Percentiles rank a stretch among this genome's conserved stretches.
phyloP scores from a whole-genome alignment of 352 stramenopile genomes.

The Phytopythium cucurbitacearum region DNA sequence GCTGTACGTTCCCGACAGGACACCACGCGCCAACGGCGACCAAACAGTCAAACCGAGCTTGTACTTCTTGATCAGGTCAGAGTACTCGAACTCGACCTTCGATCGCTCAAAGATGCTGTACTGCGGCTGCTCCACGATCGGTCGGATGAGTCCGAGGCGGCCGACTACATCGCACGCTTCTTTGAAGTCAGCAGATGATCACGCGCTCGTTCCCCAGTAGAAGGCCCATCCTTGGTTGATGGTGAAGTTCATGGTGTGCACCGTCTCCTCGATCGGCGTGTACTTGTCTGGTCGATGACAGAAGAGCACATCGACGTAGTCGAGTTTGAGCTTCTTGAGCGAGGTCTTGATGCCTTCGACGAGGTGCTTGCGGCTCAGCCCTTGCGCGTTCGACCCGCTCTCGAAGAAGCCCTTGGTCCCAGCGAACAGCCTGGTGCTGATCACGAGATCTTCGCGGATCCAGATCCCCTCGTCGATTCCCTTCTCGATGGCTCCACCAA shows the following conservation, averaged over 20 bases:
- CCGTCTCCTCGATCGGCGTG: slow-evolving; percentile 10
- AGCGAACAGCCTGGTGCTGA: slow-evolving; percentile 55
- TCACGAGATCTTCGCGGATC: slow-evolving; percentile 37
- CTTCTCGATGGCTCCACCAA: slow-evolving; percentile 40
- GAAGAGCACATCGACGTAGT: slow-evolving; percentile 36
- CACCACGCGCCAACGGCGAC: slow-evolving; percentile 32
- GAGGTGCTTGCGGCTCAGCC: slow-evolving; percentile 45
- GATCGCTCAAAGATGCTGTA: slow-evolving; percentile 57
- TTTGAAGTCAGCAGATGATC: slow-evolving; percentile 37
- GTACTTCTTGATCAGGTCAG: slow-evolving; percentile 40
- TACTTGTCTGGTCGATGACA: slow-evolving; percentile 25
- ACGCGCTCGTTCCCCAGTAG: slow-evolving; percentile 51
- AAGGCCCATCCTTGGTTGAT: too few relatives aligned
- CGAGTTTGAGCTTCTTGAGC: slow-evolving; percentile 13
- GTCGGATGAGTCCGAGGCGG: slow-evolving; percentile 15
- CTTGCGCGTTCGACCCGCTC: slow-evolving; percentile 10
- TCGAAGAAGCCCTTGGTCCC: slow-evolving; percentile 10
- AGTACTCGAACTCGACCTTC: slow-evolving; percentile 51
- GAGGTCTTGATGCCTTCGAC: slow-evolving; percentile 29
- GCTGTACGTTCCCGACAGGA: slow-evolving; percentile 59
- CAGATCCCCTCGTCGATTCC: slow-evolving; percentile 22
- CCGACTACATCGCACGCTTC: slow-evolving; percentile 39
- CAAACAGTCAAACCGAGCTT: slow-evolving; percentile 44
- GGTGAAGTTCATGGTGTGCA: too few relatives aligned
- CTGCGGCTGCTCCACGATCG: slow-evolving; percentile 42